Conservation (phyloP, 148 eudicot species). For the Mesembryanthemum crystallinum region DNA sequence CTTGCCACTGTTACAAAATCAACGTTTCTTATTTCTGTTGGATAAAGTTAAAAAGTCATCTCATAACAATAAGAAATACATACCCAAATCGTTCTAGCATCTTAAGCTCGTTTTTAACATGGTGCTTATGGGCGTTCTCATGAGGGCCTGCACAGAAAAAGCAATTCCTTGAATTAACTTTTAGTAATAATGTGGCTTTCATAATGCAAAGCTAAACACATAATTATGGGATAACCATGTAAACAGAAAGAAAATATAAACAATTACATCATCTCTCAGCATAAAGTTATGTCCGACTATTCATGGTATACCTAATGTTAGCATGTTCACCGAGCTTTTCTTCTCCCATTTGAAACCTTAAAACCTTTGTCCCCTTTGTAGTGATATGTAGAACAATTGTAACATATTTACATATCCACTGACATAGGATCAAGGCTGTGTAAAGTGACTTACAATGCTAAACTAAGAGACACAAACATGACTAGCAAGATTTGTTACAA, state of each 20-base stretch:
- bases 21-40: not conserved
- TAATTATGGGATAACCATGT: not conserved
- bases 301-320: not conserved
- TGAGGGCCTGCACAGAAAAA: slow-evolving; percentile 74
- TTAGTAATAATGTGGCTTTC: not conserved
- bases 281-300: not conserved
- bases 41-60: slow-evolving; percentile 8
- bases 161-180: slow-evolving; percentile 6
- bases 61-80: slow-evolving; percentile 7
- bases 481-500: not conserved
- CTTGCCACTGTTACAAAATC: slow-evolving; percentile 59
- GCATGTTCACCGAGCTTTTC: not conserved
- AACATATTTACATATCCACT: not conserved
- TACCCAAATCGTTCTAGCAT: slow-evolving; percentile 97
- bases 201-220: not conserved
- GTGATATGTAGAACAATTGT: not conserved
- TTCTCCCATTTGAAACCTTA: not conserved
- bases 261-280: not conserved
- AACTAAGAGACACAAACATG: not conserved
- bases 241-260: not conserved
- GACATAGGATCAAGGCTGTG: not conserved
- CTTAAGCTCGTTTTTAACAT: slow-evolving; percentile 78
- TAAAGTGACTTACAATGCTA: not conserved
- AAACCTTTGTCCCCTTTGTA: not conserved
- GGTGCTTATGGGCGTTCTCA: slow-evolving; percentile 64